Evolutionary conservation across 345 rosid species (phyloP).

Genomic region (Linum usitatissimum): DNA sequence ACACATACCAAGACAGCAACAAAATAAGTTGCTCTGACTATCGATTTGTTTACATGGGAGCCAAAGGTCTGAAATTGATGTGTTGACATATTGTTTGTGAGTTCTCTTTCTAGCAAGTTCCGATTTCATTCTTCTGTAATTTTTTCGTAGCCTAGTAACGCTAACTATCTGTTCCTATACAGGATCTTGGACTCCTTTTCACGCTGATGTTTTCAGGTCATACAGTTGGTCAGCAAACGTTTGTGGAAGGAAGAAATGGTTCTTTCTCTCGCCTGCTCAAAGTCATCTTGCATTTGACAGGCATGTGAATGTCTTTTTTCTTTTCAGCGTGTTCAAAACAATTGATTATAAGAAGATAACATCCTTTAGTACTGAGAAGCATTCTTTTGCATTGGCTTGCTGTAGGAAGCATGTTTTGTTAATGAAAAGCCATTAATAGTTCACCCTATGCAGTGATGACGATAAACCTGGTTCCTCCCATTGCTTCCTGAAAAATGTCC

Average conservation of each 20-base stretch:
- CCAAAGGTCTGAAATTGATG: slow-evolving; percentile 49
- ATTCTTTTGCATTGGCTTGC: too few species aligned
- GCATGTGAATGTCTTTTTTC: slow-evolving; percentile 20
- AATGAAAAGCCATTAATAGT: background rate
- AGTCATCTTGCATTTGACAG: slow-evolving; percentile 69
- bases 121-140: slow-evolving; percentile 9
- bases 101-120: slow-evolving; percentile 3
- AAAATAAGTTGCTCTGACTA: slow-evolving; percentile 84
- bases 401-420: background rate
- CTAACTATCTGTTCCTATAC: slow-evolving; percentile 19
- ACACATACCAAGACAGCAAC: slow-evolving; percentile 32
- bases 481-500: too few species aligned
- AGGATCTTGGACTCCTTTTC: slow-evolving; percentile 98
- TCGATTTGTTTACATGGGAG: slow-evolving; percentile 94
- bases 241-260: slow-evolving; percentile 82
- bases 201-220: slow-evolving; percentile 93
- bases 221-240: slow-evolving; percentile 94
- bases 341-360: too few species aligned
- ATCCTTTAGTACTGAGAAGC: too few species aligned
- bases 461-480: background rate
- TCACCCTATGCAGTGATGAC: background rate
- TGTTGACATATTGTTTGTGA: slow-evolving; percentile 2
- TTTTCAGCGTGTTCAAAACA: background rate
- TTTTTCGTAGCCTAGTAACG: slow-evolving; percentile 13
- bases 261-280: slow-evolving; percentile 64